A percentile compares a stretch with the other conserved stretches of the same genome.
Evolutionary conservation across 2,329 filamentous ascomycete genomes (phyloP).

Genomic region (Cladophialophora immunda): DNA sequence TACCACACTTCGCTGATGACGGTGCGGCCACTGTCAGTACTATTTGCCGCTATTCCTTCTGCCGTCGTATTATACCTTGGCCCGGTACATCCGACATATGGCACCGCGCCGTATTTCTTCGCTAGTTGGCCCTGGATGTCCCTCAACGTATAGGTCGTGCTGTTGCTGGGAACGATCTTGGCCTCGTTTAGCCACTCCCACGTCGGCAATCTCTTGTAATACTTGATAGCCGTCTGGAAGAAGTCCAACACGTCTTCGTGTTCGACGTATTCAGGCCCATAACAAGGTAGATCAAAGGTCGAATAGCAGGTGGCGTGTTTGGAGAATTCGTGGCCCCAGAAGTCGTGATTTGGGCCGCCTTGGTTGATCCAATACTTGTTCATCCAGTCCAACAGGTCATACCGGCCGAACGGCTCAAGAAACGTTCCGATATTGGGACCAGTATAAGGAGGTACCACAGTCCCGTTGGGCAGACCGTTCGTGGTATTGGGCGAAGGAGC

Average conservation of each 20-base stretch:
- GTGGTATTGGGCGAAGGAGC: conserved; percentile 70
- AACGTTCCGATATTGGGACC: conserved; percentile 67
- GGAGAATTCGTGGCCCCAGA: conserved; percentile 74
- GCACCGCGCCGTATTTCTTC: conserved; percentile 61
- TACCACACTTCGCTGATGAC: conserved; percentile 72
- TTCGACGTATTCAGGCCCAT: conserved; percentile 64
- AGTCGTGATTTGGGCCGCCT: conserved; percentile 62
- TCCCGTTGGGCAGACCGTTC: conserved; percentile 59
- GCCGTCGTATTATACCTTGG: conserved; percentile 68
- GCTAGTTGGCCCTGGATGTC: conserved; percentile 62
- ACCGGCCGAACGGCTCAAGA: conserved; percentile 65
- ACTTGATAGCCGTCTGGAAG: conserved; percentile 67
- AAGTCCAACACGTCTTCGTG: conserved; percentile 70
- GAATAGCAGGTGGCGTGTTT: conserved; percentile 75
- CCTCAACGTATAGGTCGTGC: conserved; percentile 63
- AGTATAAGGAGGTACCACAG: conserved; percentile 64
- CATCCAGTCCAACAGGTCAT: conserved; percentile 71
- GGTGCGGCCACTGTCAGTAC: conserved; percentile 65
- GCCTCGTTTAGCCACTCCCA: conserved; percentile 66
- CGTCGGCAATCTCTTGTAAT: conserved; percentile 67
- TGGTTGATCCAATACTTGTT: conserved; percentile 71
- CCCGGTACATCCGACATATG: conserved; percentile 70
- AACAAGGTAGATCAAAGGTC: conserved; percentile 72
- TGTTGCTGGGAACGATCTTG: conserved; percentile 67
- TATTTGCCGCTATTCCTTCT: conserved; percentile 59